Conservation (phyloP, 441 rosid species). For the Adansonia madagascariensis region DNA sequence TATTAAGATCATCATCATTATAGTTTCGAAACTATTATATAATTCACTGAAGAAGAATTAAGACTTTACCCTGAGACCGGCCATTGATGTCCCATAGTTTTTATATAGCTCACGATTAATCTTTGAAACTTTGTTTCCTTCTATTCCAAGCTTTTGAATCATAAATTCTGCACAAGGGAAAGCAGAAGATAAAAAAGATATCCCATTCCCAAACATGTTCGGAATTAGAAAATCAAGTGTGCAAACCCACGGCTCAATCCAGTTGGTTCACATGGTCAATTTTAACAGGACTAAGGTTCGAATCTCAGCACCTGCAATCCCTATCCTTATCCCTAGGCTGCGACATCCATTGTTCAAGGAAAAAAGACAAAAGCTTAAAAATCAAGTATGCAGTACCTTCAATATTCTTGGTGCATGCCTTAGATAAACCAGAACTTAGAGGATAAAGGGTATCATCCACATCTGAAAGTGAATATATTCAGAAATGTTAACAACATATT, state of each 20-base stretch:
- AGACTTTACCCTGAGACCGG: conserved; percentile 64
- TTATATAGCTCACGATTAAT: conserved; percentile 49
- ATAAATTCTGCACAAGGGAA: conserved; percentile 46
- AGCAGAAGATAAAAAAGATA: not conserved
- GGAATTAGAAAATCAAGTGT: not conserved
- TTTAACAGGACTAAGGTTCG: too few relatives aligned
- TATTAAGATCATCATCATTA: not conserved
- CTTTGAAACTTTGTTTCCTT: conserved; percentile 47
- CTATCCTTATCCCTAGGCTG: too few relatives aligned
- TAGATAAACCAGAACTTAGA: conserved; percentile 62
- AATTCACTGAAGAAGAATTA: not conserved
- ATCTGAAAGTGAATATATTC: conserved; percentile 42
- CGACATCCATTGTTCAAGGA: too few relatives aligned
- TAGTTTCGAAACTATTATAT: not conserved
- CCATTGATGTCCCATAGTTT: conserved; percentile 73
- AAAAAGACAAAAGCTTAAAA: not conserved
- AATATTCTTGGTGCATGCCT: conserved; percentile 60
- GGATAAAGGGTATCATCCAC: conserved; percentile 92
- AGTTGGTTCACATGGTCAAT: too few relatives aligned
- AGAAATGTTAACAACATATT: not conserved
- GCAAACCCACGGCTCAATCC: too few relatives aligned
- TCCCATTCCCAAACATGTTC: not conserved
- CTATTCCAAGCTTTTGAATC: conserved; percentile 55
- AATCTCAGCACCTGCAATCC: too few relatives aligned
- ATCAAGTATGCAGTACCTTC: conserved; percentile 44